Evolutionary conservation across 768 basidiomycete genomes (phyloP), one percentile per base, ranked within the genome.

Genomic region (Leccinum variicolor): DNA sequence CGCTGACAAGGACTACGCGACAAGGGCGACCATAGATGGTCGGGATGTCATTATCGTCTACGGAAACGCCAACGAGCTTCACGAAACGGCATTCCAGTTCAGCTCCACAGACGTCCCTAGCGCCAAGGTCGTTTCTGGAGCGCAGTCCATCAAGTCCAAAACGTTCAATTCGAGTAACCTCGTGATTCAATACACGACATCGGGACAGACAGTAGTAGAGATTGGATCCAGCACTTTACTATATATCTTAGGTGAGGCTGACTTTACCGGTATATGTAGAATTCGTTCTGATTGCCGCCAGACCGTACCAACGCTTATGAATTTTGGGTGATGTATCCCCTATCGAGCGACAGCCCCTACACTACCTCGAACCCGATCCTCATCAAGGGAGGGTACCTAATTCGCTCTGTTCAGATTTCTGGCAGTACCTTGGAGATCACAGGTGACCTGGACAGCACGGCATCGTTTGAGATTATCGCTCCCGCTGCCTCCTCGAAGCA

Each of bases 221-320:
- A 65, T 81, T 45, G 79, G 80, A 29, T 21, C 62, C 21, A 69
- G 66, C 25, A 66, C 73, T 23, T 62, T 81, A 5, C 53, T 82
- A 14, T 82, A 80, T 53, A 76, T 81, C 49, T 61, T 82, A 48
- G 81, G 81, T 77, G 51, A 55, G 73, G 15, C 47, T 46, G 2
- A 43, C 26, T 41, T 55, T 47, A 17, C 47, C 19, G 46, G 39
- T 6, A 11, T 15, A 26, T n/a, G n/a, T 14, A 9, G 25, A 19
- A 21, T 23, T 58, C 6, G 28, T 51, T 46, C 28, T 54, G 25
- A 68, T 28, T 21, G n/a, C 39, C 9, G 7, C 48, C 52, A 81
- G 81, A 82, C 62, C 79, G 79, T 36, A 66, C 69, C 41, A 79
- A 73, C 33, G 81, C 81, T 5, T 82, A 82, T 56, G 71, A 80